Evolutionary conservation across 1,284 basidiomycete species (phyloP), one percentile per base, ranked within the genome.

Genomic region (Tetrapyrgos nigripes): DNA sequence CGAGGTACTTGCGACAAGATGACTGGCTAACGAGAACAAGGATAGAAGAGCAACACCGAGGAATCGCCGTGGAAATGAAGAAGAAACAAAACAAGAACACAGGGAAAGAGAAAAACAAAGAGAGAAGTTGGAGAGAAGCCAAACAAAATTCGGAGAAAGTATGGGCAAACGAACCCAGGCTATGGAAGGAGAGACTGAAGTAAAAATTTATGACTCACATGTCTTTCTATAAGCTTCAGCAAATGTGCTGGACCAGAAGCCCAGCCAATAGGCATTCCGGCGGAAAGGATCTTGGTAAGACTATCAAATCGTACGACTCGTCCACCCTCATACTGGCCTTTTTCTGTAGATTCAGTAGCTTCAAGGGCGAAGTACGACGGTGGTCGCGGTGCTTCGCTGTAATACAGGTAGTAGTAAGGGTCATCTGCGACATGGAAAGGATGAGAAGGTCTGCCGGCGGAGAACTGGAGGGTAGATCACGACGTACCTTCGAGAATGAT

Each of bases 221-320:
- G n/a, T n/a, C n/a, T n/a, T n/a, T n/a, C n/a, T n/a, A n/a, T n/a
- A n/a, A n/a, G n/a, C n/a, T n/a, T n/a, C n/a, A n/a, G n/a, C 46
- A 98, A 78, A 13, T 81, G 76, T 55, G 81, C 82, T 11, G 96
- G 95, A 0, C 93, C 96, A 3, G 91, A 88, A 0, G 86, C 87
- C 70, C 92, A 96, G 10, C 95, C 96, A 63, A 94, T 81, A 26
- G 89, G 84, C 65, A 92, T 84, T 52, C 93, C 94, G 14, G 90
- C 89, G 9, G 92, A 92, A 23, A 96, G 79, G 44, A 97, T 82
- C 79, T 98, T 98, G 57, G 91, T 93, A 61, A 97, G 82, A 70
- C 91, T 93, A 71, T 96, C 94, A 71, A 96, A 93, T 37, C 94
- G 85, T 24, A 95, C 62, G 9, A 96, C 93, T 19, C 89, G 85